phyloP scores from a whole-genome alignment of 495 filamentous ascomycete genomes.

The Achaetomiella virescens region DNA sequence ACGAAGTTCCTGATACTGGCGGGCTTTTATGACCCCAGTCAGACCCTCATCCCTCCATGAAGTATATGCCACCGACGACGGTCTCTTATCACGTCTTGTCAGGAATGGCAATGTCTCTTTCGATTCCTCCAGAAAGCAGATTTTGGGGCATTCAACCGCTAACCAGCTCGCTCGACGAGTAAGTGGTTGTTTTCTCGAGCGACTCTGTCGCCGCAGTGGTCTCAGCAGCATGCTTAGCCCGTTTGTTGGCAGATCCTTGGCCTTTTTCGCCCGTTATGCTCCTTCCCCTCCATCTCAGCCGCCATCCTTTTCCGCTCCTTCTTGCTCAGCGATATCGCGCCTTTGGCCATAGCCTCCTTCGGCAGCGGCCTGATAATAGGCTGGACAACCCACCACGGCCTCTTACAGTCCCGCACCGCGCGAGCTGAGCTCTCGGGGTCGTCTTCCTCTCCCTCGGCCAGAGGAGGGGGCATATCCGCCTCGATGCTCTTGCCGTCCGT shows the following conservation, averaged over 20 bases:
- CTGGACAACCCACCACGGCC: slow-evolving; percentile 92
- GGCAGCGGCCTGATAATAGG: slow-evolving; percentile 83
- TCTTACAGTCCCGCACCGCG: slow-evolving; percentile 60
- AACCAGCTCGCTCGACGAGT: slow-evolving; percentile 26
- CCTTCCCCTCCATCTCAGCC: slow-evolving; percentile 21
- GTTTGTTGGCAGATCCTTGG: neutral
- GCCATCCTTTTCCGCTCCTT: slow-evolving; percentile 40
- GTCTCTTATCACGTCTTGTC: too few relatives aligned
- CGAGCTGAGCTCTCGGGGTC: slow-evolving; percentile 55
- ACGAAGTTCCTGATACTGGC: too few relatives aligned
- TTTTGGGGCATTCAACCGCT: slow-evolving; percentile 12
- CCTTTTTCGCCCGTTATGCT: slow-evolving; percentile 10
- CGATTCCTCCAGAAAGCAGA: neutral
- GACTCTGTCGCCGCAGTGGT: slow-evolving; percentile 15
- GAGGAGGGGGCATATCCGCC: slow-evolving; percentile 19
- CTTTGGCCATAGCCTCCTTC: slow-evolving; percentile 78
- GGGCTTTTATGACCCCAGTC: too few relatives aligned
- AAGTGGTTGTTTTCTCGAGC: slow-evolving; percentile 23
- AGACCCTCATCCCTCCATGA: too few relatives aligned
- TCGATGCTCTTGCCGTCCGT: slow-evolving; percentile 51
- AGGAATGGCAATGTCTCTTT: too few relatives aligned
- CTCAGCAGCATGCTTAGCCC: slow-evolving; percentile 9
- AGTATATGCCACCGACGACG: too few relatives aligned
- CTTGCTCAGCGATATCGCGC: slow-evolving; percentile 61
- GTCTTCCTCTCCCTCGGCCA: slow-evolving; percentile 19